Percentiles rank a stretch among this genome's conserved stretches.
phyloP scores from a whole-genome alignment of 2,329 filamentous ascomycete genomes.

The Clarireedia homoeocarpa region DNA sequence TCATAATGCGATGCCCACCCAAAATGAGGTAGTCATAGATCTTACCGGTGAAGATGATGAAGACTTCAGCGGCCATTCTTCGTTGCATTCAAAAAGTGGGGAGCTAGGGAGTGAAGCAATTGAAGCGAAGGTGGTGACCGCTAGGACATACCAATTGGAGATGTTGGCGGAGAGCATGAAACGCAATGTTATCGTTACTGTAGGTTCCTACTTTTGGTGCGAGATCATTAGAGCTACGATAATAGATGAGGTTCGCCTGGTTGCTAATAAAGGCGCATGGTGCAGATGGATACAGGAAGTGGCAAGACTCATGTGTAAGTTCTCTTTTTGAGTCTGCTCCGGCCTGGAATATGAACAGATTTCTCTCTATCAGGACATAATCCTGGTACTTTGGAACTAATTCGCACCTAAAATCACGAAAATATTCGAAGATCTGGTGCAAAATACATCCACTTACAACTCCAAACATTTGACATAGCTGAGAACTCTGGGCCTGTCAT shows the following conservation, averaged over 20 bases:
- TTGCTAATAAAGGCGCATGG: background rate
- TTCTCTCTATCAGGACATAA: background rate
- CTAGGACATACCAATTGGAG: conserved; percentile 56
- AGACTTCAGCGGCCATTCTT: no score
- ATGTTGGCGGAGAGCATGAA: conserved; percentile 65
- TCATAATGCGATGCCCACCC: no score
- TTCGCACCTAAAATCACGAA: no score
- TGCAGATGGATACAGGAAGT: conserved; percentile 10
- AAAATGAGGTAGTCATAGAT: no score
- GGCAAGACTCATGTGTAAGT: conserved; percentile 11
- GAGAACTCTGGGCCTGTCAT: no score
- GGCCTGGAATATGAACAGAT: background rate
- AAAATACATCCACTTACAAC: no score
- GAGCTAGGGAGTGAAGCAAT: background rate
- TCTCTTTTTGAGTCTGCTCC: background rate
- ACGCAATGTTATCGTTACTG: conserved; percentile 64
- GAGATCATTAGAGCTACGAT: background rate
- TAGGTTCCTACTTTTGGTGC: conserved; percentile 30
- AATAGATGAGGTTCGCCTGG: background rate
- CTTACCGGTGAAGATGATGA: no score
- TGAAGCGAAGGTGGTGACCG: conserved; percentile 12
- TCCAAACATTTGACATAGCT: no score
- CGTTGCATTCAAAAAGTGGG: no score
- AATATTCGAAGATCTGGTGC: no score
- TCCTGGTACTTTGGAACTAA: background rate